Base-by-base conservation (phyloP, 1,284 basidiomycete species). In the Afroboletus lepidellus region DNA sequence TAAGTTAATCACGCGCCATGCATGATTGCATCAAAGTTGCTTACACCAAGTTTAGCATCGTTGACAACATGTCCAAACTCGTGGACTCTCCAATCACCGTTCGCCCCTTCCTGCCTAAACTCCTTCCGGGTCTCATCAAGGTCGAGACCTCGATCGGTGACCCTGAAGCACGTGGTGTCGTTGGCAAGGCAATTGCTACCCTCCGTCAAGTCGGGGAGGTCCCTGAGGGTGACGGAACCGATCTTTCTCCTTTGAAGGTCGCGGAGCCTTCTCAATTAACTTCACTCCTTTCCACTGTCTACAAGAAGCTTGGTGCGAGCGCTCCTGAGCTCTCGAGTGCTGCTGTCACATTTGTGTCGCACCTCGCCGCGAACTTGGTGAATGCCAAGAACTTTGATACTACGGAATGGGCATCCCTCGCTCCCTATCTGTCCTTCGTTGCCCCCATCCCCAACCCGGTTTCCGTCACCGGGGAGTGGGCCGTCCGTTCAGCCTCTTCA, bases 21-120 rank as follows among this genome's bases (percentile, higher is more conserved):
- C 20, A 18, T 57, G 51, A 59, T 61, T 50, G 56, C 45, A 48
- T 50, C 39, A 36, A 44, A 24, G 46, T 41, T 64, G 21, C 60
- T 52, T 54, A 56, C 53, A 43, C 58, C 46, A 33, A 62, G 50
- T 59, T 59, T 67, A 88, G 85, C 67, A 97, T 98, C 65, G 81
- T 92, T 68, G 95, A 98, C 81, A 98, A 98, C 86, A 98, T 98
- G 94, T 75, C 94, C 72, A 98, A 97, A 81, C 87, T 98, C 67
- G 95, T 98, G 72, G 94, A 97, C 78, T 96, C 93, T 48, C 83
- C 91, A 61, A 78, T 92, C 75, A 96, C 93, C 52, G 94, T 98
- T 74, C 89, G 95, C 64, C 95, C 94, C 59, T 98, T 98, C 89
- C 73, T 98, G 61, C 94, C 94, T 68, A 94, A 93, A 76, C 87